Evolutionary conservation across 345 rosid genomes (phyloP), one percentile per base, ranked within the genome.

Genomic region (Arabis alpina): DNA sequence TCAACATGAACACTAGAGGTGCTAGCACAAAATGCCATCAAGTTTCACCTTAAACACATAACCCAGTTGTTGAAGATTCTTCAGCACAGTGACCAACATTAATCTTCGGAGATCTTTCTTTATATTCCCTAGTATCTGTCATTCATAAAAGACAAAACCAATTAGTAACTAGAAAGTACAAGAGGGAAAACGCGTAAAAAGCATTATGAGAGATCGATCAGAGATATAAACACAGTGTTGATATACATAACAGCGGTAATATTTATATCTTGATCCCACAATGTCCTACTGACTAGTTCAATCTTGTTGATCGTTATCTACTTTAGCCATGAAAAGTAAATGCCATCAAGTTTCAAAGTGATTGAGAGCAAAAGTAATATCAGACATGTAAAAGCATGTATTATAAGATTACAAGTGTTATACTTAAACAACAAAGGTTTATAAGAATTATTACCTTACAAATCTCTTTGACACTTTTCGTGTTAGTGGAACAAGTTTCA

Each of bases 11-110:
- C 42, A 53, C 41, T 34, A 67, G 14, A 70, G 62, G 68, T 50
- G 52, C 58, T 52, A 55, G 45, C 54, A 64, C 36, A 47, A 70
- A 44, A 30, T 23, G 54, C 34, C 47, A 71, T 40, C 55, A 65
- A 51, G 15, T 68, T 40, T 80, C 73, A 92, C 99, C 99, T 86
- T 80, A 63, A 92, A 76, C 6, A 66, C 75, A 78, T 94, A 95
- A 44, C 98, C 99, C 79, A 95, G 86, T 62, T 80, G 79, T 78
- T 78, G 90, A 27, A 92, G 88, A 81, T 87, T 95, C 87, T 81
- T 87, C 77, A 85, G 76, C 68, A 95, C 79, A 6, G 97, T 83
- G 76, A 87, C 59, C 76, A 95, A 80, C 93, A 95, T 79, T 75
- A 95, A 75, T 19, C 89, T 78, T 45, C 71, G 84, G 8, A 97